Conservation (phyloP, 2,329 filamentous ascomycete species). For the Beauveria varroae region DNA sequence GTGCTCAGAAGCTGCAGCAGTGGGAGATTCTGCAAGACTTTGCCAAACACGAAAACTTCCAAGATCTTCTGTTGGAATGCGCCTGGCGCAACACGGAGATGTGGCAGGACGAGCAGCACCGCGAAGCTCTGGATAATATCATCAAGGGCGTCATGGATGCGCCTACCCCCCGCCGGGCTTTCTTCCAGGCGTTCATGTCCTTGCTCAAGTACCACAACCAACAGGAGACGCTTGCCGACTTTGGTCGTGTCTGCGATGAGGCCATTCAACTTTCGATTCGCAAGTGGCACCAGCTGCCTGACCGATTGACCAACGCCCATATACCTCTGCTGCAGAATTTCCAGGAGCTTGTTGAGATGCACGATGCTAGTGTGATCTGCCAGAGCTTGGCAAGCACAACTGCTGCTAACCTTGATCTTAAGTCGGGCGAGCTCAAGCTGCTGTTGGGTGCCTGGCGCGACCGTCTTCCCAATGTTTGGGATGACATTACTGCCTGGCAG, state of each 20-base stretch:
- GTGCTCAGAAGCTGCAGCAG: conserved; percentile 95
- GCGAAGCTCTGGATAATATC: conserved; percentile 82
- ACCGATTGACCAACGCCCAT: conserved; percentile 87
- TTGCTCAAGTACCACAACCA: conserved; percentile 90
- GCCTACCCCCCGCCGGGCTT: conserved; percentile 83
- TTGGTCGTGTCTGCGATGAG: conserved; percentile 87
- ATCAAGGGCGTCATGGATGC: conserved; percentile 98
- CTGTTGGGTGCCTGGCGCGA: conserved; percentile 93
- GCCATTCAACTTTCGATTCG: conserved; percentile 94
- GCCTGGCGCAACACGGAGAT: conserved; percentile 94
- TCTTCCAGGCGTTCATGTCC: conserved; percentile 98
- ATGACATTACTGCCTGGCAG: conserved; percentile 99
- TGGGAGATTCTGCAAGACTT: conserved; percentile 98
- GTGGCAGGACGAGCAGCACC: conserved; percentile 80
- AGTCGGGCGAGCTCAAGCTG: conserved; percentile 92
- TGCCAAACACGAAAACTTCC: conserved; percentile 97
- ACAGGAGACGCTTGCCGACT: conserved; percentile 70
- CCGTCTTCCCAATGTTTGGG: conserved; percentile 93
- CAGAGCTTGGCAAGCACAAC: conserved; percentile 82
- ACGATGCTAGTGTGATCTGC: conserved; percentile 96
- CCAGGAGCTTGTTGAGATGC: conserved; percentile 93
- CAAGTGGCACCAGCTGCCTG: conserved; percentile 98
- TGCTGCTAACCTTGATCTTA: conserved; percentile 77
- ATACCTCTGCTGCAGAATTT: conserved; percentile 95
- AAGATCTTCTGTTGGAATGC: conserved; percentile 89